phyloP scores from a whole-genome alignment of 2,329 filamentous ascomycete genomes.

The Arthroderma sp. region DNA sequence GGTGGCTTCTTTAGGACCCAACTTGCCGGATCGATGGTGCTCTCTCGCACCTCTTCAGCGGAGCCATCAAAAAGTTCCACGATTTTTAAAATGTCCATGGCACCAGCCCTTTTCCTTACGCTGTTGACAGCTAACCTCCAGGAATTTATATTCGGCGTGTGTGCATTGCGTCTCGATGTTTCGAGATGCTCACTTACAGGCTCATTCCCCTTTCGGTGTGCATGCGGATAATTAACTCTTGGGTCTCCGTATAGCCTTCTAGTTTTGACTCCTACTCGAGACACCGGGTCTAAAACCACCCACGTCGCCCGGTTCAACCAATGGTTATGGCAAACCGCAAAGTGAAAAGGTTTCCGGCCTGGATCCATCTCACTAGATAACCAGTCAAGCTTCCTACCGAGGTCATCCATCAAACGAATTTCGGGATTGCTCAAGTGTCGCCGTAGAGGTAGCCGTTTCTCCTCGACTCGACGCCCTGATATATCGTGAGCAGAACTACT shows the following conservation, averaged over 20 bases:
- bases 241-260: conserved; percentile 24
- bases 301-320: conserved; percentile 30
- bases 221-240: conserved; percentile 19
- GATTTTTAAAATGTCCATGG: conserved; percentile 17
- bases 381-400: conserved; percentile 28
- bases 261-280: conserved; percentile 19
- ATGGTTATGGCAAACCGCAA: conserved; percentile 27
- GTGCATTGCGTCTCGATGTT: conserved; percentile 10
- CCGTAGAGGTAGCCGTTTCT: conserved; percentile 1
- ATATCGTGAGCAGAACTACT: not conserved
- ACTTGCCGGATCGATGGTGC: conserved; percentile 25
- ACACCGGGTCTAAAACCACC: conserved; percentile 27
- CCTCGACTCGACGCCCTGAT: not conserved
- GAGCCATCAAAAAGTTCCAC: conserved; percentile 24
- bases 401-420: conserved; percentile 20
- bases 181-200: conserved; percentile 9
- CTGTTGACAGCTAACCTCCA: conserved; percentile 28
- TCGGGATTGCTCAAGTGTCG: conserved; percentile 22
- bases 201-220: conserved; percentile 14
- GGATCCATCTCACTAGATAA: conserved; percentile 25
- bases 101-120: conserved; percentile 19
- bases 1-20: conserved; percentile 30
- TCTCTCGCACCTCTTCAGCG: conserved; percentile 25
- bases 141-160: conserved; percentile 23
- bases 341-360: conserved; percentile 28